A percentile compares a stretch with the other conserved stretches of the same genome.
phyloP scores from a whole-genome alignment of 2,329 filamentous ascomycete genomes.

The Monosporascus sp. region DNA sequence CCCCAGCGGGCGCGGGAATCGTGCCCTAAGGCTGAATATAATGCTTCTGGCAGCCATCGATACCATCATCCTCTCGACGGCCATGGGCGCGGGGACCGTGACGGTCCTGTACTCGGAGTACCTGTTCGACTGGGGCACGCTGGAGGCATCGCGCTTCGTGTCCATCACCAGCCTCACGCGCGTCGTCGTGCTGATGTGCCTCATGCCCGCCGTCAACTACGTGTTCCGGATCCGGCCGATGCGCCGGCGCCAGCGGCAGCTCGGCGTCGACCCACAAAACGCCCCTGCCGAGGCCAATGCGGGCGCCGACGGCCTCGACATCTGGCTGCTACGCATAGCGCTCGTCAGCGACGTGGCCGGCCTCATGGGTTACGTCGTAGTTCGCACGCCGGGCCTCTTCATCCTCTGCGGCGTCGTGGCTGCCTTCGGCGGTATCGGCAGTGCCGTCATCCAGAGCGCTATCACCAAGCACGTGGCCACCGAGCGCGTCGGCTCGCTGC shows the following conservation, averaged over 20 bases:
- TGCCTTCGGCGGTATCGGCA: slow-evolving; percentile 76
- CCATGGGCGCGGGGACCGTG: slow-evolving; percentile 77
- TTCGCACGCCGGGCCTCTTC: slow-evolving; percentile 59
- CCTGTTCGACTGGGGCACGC: slow-evolving; percentile 76
- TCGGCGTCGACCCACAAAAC: slow-evolving; percentile 29
- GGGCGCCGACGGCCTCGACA: slow-evolving; percentile 74
- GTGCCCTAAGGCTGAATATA: slow-evolving; percentile 71
- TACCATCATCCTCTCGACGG: slow-evolving; percentile 73
- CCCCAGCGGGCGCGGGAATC: slow-evolving; percentile 62
- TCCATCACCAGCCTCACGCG: slow-evolving; percentile 74
- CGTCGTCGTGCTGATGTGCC: slow-evolving; percentile 66
- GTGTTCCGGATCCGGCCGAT: slow-evolving; percentile 59
- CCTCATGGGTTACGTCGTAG: slow-evolving; percentile 68
- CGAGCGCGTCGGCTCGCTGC: slow-evolving; percentile 76
- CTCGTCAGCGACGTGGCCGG: slow-evolving; percentile 74
- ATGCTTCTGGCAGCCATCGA: slow-evolving; percentile 75
- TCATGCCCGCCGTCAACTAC: slow-evolving; percentile 75
- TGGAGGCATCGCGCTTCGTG: slow-evolving; percentile 76
- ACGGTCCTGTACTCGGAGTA: slow-evolving; percentile 78
- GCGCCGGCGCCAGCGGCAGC: slow-evolving; percentile 32
- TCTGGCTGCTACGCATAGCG: slow-evolving; percentile 69
- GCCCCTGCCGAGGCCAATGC: slow-evolving; percentile 43
- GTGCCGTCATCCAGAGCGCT: slow-evolving; percentile 76
- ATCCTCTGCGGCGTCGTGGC: slow-evolving; percentile 67
- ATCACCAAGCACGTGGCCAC: slow-evolving; percentile 88